Evolutionary conservation across 257 asterid species (phyloP).

Genomic region (Fraxinus cuspidata): DNA sequence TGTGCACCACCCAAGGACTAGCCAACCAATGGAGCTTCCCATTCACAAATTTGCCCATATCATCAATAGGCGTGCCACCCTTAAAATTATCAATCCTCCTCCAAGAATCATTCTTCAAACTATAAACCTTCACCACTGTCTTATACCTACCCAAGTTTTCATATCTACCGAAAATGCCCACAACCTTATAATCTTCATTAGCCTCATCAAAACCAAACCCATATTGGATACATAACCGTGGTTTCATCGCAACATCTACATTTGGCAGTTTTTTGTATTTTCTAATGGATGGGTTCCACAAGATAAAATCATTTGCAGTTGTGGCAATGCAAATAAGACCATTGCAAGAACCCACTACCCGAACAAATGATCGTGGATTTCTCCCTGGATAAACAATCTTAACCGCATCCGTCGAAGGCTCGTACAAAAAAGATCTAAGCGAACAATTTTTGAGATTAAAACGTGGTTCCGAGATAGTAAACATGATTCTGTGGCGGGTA

Average conservation of each 20-base stretch:
- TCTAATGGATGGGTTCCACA: conserved; percentile 57
- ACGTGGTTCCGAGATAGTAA: too few relatives aligned
- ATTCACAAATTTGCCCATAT: conserved; percentile 35
- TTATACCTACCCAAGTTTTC: conserved; percentile 20
- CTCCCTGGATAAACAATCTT: too few relatives aligned
- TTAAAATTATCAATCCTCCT: conserved; percentile 36
- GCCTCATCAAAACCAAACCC: conserved; percentile 49
- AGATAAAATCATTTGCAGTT: conserved; percentile 26
- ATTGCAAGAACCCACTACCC: too few relatives aligned
- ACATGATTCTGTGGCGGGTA: too few relatives aligned
- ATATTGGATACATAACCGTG: conserved; percentile 28
- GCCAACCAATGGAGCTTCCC: conserved; percentile 53
- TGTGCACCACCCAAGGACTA: background rate
- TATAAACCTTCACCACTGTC: conserved; percentile 35
- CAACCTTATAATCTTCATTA: conserved; percentile 53
- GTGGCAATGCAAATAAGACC: conserved; percentile 27
- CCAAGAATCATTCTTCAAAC: conserved; percentile 51
- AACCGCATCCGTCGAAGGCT: too few relatives aligned
- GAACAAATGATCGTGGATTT: too few relatives aligned
- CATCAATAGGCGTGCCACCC: conserved; percentile 32
- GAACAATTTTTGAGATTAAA: too few relatives aligned
- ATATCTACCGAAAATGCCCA: conserved; percentile 34
- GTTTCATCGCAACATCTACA: conserved; percentile 4
- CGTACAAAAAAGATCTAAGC: too few relatives aligned
- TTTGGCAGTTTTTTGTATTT: conserved; percentile 34